Evolutionary conservation across 179 eudicot genomes (phyloP).

Genomic region (Silene coronaria): DNA sequence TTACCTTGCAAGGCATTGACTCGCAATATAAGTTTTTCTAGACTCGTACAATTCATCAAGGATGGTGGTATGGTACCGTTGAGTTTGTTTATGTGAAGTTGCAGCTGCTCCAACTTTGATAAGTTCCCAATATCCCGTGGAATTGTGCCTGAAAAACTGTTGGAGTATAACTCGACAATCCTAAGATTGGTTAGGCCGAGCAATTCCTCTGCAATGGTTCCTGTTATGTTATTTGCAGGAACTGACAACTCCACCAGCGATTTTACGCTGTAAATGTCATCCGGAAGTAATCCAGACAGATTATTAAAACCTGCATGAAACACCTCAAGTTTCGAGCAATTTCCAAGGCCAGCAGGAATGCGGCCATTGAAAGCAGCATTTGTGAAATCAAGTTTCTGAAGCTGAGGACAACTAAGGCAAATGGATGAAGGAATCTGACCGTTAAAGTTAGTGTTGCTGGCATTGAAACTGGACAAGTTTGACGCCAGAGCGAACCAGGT

Average conservation of each 20-base stretch:
- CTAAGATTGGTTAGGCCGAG: slow-evolving; percentile 46
- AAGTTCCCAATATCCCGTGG: slow-evolving; percentile 58
- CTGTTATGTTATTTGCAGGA: slow-evolving; percentile 57
- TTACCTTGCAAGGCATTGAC: slow-evolving; percentile 60
- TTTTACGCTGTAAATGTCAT: slow-evolving; percentile 36
- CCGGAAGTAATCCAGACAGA: slow-evolving; percentile 52
- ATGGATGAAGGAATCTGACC: slow-evolving; percentile 50
- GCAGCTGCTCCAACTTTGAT: slow-evolving; percentile 47
- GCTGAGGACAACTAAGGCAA: slow-evolving; percentile 35
- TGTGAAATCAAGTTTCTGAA: slow-evolving; percentile 57
- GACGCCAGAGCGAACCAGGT: slow-evolving; percentile 31
- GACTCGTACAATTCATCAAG: slow-evolving; percentile 57
- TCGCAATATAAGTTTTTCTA: slow-evolving; percentile 49
- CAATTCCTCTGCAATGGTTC: slow-evolving; percentile 39
- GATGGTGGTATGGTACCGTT: slow-evolving; percentile 65
- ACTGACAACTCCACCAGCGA: slow-evolving; percentile 49
- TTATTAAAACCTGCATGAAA: slow-evolving; percentile 63
- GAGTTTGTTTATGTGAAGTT: slow-evolving; percentile 61
- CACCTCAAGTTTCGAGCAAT: slow-evolving; percentile 42
- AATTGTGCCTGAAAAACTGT: slow-evolving; percentile 46
- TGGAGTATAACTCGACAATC: slow-evolving; percentile 48
- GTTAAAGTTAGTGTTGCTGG: slow-evolving; percentile 55
- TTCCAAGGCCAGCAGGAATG: slow-evolving; percentile 46
- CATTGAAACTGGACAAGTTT: slow-evolving; percentile 46
- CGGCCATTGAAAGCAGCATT: slow-evolving; percentile 42